phyloP scores from a whole-genome alignment of 176 grass and related monocot species.

The Paspalum notatum region DNA sequence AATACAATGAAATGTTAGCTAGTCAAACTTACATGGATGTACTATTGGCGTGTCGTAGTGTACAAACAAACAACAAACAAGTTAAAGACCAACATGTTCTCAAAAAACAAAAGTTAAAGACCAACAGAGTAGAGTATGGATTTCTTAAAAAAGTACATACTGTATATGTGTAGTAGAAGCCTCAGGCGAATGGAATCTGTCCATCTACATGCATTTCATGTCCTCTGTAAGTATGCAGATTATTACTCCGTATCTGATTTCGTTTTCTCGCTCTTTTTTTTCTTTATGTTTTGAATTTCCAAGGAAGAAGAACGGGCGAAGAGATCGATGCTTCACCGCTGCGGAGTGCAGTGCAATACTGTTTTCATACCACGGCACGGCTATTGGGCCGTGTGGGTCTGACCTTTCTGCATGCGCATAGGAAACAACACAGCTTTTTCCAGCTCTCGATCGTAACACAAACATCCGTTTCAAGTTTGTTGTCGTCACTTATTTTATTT shows the following conservation, averaged over 20 bases:
- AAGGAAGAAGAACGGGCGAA: constrained; percentile 8
- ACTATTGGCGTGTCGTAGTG: neutral
- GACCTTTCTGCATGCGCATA: neutral
- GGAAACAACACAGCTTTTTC: neutral
- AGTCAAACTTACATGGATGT: neutral
- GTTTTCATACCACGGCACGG: constrained; percentile 35
- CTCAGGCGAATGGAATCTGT: no score
- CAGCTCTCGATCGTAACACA: neutral
- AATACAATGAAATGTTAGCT: no score
- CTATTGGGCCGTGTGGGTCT: neutral
- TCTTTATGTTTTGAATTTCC: neutral
- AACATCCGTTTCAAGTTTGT: no score
- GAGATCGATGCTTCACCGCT: constrained; percentile 27
- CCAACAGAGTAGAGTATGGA: no score
- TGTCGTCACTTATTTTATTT: no score
- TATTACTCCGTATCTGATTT: neutral
- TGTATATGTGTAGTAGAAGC: no score
- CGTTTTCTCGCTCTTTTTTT: neutral
- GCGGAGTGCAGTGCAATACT: neutral
- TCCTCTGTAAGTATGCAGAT: neutral
- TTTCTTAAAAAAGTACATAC: no score
- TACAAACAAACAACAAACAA: no score
- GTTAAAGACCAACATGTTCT: no score
- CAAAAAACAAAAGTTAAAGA: no score
- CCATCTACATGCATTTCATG: no score